phyloP scores from a whole-genome alignment of 768 basidiomycete species.

The Tylopilus plumbeoviolaceoides region DNA sequence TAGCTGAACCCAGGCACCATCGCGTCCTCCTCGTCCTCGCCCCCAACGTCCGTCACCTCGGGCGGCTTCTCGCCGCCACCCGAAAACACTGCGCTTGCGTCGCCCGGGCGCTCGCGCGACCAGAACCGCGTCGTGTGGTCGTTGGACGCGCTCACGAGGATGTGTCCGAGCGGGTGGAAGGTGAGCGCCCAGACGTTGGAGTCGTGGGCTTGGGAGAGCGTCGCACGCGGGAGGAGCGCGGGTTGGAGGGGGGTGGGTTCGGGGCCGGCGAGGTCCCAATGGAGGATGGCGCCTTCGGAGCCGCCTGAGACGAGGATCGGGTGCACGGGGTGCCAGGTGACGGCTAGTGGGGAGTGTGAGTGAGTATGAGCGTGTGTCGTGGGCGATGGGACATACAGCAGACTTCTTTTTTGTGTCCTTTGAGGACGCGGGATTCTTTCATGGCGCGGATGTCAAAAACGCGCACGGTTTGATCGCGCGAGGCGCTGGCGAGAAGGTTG shows the following conservation, averaged over 20 bases:
- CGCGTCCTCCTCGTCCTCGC: slow-evolving; percentile 72
- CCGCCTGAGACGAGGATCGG: slow-evolving; percentile 91
- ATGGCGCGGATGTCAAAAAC: slow-evolving; percentile 98
- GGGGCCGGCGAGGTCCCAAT: slow-evolving; percentile 86
- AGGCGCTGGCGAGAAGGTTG: slow-evolving; percentile 89
- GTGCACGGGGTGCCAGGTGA: slow-evolving; percentile 96
- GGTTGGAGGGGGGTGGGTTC: slow-evolving; percentile 37
- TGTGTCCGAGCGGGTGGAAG: slow-evolving; percentile 93
- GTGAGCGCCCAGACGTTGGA: slow-evolving; percentile 95
- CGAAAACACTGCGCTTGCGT: slow-evolving; percentile 69
- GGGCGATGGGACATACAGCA: slow-evolving; percentile 64
- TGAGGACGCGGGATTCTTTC: slow-evolving; percentile 89
- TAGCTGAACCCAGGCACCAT: slow-evolving; percentile 74
- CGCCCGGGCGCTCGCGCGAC: slow-evolving; percentile 89
- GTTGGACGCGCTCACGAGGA: slow-evolving; percentile 92
- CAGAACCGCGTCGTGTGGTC: slow-evolving; percentile 99
- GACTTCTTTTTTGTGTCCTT: slow-evolving; percentile 98
- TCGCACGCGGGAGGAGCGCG: slow-evolving; percentile 63
- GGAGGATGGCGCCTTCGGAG: slow-evolving; percentile 88
- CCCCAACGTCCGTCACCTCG: slow-evolving; percentile 52
- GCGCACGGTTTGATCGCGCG: slow-evolving; percentile 90
- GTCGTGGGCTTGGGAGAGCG: slow-evolving; percentile 95
- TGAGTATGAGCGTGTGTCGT: not conserved
- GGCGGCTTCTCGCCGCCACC: slow-evolving; percentile 85
- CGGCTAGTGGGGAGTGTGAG: slow-evolving; percentile 42